Evolutionary conservation across 148 eudicot genomes (phyloP), one percentile per base, ranked within the genome.

Genomic region (Camellia japonica): DNA sequence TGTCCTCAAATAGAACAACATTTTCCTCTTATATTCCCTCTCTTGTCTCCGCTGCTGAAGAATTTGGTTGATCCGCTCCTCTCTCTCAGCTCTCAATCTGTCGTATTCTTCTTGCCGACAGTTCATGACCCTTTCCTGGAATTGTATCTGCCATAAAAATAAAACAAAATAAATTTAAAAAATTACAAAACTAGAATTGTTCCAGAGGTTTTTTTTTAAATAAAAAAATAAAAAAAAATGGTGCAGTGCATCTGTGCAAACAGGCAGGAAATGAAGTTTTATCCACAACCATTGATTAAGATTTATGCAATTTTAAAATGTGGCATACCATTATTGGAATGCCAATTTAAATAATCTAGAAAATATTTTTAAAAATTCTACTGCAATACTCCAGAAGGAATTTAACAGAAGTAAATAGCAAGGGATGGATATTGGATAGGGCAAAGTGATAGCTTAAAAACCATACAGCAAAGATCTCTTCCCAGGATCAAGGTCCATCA

Each of bases 1-100:
- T 0, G 82, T 7, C 62, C 82, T 91, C 86, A 95, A 82, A 76
- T 68, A 95, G 87, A 71, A 92, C 41, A 93, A 43, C 89, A 89
- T 83, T 83, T 92, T 95, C 84, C 97, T 89, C 86, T 85, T 86
- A 30, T 70, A 60, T 71, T 87, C 90, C 81, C 94, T 91, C 61
- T 90, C 93, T 74, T 90, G 91, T 76, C 59, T 88, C 18, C 97
- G 88, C 78, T 82, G 83, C 81, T 83, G 85, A 71, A 88, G 87
- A 16, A 89, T 86, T 76, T 89, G 86, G 49, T 55, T 68, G 51
- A 86, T 75, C 30, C 86, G 85, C 73, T 89, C 94, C 75, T 87
- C 91, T 73, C 93, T 88, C 77, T 91, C 98, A 71, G 86, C 84
- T 78, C 87, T 88, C 84, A 87, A 41, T 76, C 92, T 88, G 43